These are phyloP conservation scores for Chaetomiaceae sp. DNA, from an alignment of 2,329 filamentous ascomycete genomes.

Conservation along the genomic window DNA sequence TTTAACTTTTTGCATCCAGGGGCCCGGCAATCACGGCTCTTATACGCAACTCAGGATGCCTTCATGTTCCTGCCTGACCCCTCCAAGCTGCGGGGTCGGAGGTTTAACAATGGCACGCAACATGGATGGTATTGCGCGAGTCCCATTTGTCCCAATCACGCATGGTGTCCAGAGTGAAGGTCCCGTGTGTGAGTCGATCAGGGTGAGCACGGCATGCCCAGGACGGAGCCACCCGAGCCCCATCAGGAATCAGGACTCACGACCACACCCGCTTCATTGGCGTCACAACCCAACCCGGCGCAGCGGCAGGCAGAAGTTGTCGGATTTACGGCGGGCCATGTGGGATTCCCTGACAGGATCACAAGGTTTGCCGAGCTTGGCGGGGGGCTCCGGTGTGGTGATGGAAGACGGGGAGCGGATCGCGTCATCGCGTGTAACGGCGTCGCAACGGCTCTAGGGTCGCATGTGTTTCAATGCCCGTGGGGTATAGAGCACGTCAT, in stretches of 20 bases:
- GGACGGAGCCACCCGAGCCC: conserved; percentile 1
- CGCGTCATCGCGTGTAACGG: conserved; percentile 25
- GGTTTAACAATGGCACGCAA: conserved; percentile 16
- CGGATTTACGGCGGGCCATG: not conserved
- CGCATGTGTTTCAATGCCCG: too few relatives aligned
- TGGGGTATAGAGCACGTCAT: conserved; percentile 8
- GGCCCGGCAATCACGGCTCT: not conserved
- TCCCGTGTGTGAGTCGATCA: conserved; percentile 1
- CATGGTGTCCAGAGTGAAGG: not conserved
- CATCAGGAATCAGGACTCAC: too few relatives aligned
- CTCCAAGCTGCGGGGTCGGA: conserved; percentile 18
- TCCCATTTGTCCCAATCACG: conserved; percentile 15
- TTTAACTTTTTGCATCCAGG: not conserved
- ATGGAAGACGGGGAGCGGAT: conserved; percentile 27
- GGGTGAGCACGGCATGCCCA: not conserved
- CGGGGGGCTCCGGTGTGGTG: conserved; percentile 15
- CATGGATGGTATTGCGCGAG: conserved; percentile 26
- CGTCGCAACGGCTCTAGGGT: too few relatives aligned
- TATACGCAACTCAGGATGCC: not conserved
- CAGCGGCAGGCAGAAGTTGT: not conserved
- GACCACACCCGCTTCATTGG: too few relatives aligned
- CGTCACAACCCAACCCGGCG: not conserved
- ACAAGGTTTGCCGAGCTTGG: not conserved
- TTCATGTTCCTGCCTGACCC: too few relatives aligned
- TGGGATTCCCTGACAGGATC: not conserved